Base-by-base conservation (phyloP, 1,284 basidiomycete genomes). In the Pseudozyma hubeiensis region DNA sequence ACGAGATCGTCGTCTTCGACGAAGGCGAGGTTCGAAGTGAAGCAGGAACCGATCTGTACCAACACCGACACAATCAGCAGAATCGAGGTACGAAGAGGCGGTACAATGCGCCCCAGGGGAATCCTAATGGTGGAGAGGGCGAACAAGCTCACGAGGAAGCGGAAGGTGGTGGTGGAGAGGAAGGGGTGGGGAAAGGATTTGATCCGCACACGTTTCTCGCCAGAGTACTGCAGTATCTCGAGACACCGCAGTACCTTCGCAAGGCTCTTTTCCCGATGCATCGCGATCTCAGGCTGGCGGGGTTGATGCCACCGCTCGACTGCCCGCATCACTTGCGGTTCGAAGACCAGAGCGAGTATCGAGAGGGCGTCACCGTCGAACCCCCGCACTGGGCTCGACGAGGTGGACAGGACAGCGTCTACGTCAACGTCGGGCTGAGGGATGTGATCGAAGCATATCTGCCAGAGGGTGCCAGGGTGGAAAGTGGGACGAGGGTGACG, bases 181-280 rank as follows among this genome's bases (percentile, higher is more conserved):
- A 34, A 37, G 46, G 50, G 6, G 49, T 19, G 34, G 29, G 40
- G 11, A 45, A 43, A n/a, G 45, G 61, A 0, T 81, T 79, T 47
- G 79, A 82, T 44, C 77, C 81, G 16, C 63, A 79, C 31, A 64
- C 73, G 30, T 82, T 82, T 51, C 55, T 84, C 10, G 78, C 80
- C 0, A 53, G 80, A 9, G 75, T 84, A 29, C 59, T 84, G 58
- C 79, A 84, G 58, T 84, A 84, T 64, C 68, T 84, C 37, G 84
- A 84, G 51, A 84, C 81, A 24, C 84, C 84, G n/a, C 84, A 84
- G 78, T 84, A 84, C 53, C 58, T 84, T 29, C 75, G 84, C 10
- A 81, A 80, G 57, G 66, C 74, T 9, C 62, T 84, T 44, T 82
- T 84, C 39, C 84, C 84, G 10, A 79, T 84, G 75, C 83, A 84